phyloP scores from a whole-genome alignment of 1,284 basidiomycete genomes.

The Ganoderma boninense region DNA sequence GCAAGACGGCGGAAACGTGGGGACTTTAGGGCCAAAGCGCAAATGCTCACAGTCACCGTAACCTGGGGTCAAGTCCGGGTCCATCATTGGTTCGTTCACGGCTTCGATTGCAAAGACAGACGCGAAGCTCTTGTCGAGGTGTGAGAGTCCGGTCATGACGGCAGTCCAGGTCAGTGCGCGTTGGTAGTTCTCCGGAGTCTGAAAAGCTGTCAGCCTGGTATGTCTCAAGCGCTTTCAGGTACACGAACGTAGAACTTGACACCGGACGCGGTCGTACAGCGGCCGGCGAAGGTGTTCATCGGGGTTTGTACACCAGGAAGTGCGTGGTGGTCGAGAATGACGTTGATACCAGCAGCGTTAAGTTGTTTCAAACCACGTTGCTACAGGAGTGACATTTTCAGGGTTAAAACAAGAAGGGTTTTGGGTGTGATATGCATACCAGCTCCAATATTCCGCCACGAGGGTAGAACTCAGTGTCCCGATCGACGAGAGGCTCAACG shows the following conservation, averaged over 20 bases:
- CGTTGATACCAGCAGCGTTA: conserved; percentile 66
- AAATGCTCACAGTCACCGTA: neutral
- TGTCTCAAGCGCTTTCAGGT: neutral
- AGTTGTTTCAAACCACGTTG: conserved; percentile 68
- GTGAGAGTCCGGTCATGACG: neutral
- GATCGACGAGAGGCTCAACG: conserved; percentile 73
- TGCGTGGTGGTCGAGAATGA: conserved; percentile 80
- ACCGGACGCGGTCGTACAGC: conserved; percentile 70
- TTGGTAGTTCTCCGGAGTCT: neutral
- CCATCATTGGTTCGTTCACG: neutral
- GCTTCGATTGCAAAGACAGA: neutral
- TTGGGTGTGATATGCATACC: conserved; percentile 46
- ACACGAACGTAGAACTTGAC: conserved; percentile 75
- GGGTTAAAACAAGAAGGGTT: neutral
- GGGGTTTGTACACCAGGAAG: conserved; percentile 73
- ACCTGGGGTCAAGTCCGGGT: neutral
- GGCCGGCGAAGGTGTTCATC: conserved; percentile 71
- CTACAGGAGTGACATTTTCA: conserved; percentile 42
- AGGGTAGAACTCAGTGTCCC: conserved; percentile 67
- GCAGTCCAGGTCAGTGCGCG: neutral
- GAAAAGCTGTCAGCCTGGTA: neutral
- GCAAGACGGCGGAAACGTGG: neutral
- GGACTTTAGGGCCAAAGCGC: neutral
- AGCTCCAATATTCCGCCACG: conserved; percentile 73
- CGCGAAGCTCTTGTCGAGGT: neutral